A percentile compares a stretch with the other conserved stretches of the same genome.
Evolutionary conservation across 768 basidiomycete species (phyloP).

Genomic region (Tylopilus intermedius): DNA sequence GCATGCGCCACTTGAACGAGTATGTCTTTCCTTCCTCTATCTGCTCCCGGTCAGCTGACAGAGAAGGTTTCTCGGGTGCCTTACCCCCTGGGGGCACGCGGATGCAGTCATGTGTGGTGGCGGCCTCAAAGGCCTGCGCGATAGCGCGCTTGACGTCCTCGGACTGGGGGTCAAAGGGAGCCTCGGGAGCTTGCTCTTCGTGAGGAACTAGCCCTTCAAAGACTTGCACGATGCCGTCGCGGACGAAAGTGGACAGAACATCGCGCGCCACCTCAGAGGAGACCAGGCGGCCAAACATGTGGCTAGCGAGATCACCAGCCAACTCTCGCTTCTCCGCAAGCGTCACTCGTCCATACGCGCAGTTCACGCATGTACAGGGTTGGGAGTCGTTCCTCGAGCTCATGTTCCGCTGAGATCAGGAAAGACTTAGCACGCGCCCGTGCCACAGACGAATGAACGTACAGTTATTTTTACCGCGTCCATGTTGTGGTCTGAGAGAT

Average conservation of each 20-base stretch:
- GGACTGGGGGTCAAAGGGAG: neutral
- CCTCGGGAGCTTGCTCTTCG: neutral
- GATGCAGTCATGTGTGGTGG: neutral
- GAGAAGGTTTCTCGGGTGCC: neutral
- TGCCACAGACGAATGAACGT: neutral
- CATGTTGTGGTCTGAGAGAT: too few species aligned
- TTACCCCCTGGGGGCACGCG: neutral
- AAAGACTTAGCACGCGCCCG: neutral
- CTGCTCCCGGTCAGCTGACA: neutral
- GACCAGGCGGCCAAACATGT: conserved; percentile 3
- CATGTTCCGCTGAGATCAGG: conserved; percentile 1
- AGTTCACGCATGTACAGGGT: neutral
- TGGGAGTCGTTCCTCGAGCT: neutral
- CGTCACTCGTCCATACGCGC: neutral
- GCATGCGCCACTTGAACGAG: conserved; percentile 1
- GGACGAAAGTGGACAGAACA: neutral
- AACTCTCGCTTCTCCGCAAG: neutral
- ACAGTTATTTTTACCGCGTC: neutral
- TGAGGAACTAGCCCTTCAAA: neutral
- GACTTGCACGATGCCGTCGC: neutral
- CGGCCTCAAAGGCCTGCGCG: neutral
- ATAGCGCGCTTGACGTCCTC: neutral
- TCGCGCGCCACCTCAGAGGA: neutral
- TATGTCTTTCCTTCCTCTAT: neutral
- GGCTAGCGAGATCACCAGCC: conserved; percentile 9